Conservation (phyloP, 495 filamentous ascomycete genomes). For the Trichoderma virens region DNA sequence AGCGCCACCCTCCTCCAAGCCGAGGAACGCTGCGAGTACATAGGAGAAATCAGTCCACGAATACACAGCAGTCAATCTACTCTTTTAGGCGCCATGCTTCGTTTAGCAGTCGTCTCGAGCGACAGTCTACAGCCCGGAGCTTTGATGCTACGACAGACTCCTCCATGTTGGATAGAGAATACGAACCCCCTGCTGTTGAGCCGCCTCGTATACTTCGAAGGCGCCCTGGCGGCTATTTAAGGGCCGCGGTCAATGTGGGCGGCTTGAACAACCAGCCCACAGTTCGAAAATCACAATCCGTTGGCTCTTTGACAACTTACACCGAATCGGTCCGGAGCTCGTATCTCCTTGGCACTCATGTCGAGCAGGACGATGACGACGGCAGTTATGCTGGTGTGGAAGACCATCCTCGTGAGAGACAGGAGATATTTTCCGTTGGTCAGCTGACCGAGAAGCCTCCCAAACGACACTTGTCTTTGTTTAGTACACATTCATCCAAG, state of each 20-base stretch:
- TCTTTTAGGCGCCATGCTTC: constrained; percentile 47
- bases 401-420: constrained; percentile 4
- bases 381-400: not conserved
- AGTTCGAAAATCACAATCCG: constrained; percentile 56
- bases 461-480: constrained; percentile 48
- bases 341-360: constrained; percentile 32
- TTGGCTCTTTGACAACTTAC: constrained; percentile 61
- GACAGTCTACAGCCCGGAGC: constrained; percentile 47
- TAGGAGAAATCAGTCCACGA: constrained; percentile 30
- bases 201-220: constrained; percentile 66
- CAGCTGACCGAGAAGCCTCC: constrained; percentile 44
- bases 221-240: constrained; percentile 82
- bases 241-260: constrained; percentile 66
- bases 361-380: not conserved
- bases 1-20: constrained; percentile 24
- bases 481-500: constrained; percentile 68
- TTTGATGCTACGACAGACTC: constrained; percentile 54
- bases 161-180: constrained; percentile 23
- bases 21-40: constrained; percentile 24
- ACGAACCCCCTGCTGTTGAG: constrained; percentile 31
- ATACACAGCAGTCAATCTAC: constrained; percentile 29
- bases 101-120: constrained; percentile 63
- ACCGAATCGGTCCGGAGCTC: constrained; percentile 63
- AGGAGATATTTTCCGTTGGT: constrained; percentile 49
- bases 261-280: constrained; percentile 48